These are phyloP conservation scores for Aspergillus taichungensis DNA, from an alignment of 495 filamentous ascomycete genomes.

Conservation along the genomic window DNA sequence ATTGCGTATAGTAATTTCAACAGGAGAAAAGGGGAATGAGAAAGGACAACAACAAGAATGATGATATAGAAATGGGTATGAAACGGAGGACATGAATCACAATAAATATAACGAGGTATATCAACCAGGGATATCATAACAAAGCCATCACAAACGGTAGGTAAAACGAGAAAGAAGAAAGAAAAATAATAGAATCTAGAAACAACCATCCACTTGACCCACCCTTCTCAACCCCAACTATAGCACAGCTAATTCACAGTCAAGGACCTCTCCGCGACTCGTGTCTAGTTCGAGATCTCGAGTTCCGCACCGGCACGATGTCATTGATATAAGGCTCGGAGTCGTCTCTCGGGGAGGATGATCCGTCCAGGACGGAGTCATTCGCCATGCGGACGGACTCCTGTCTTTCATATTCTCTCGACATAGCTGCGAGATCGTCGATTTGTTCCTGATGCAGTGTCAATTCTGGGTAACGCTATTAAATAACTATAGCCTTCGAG, in stretches of 20 bases:
- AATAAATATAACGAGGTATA: too few relatives aligned
- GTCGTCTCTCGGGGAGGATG: constrained; percentile 6
- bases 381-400: constrained; percentile 41
- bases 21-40: too few relatives aligned
- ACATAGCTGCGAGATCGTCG: constrained; percentile 43
- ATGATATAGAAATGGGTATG: too few relatives aligned
- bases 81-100: too few relatives aligned
- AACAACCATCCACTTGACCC: too few relatives aligned
- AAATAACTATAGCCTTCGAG: neutral
- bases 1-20: too few relatives aligned
- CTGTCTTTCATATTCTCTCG: constrained; percentile 43
- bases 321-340: constrained; percentile 44
- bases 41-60: too few relatives aligned
- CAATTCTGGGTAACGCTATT: constrained; percentile 1
- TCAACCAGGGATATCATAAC: too few relatives aligned
- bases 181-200: too few relatives aligned
- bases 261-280: constrained; percentile 24
- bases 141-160: neutral
- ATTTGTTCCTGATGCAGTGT: constrained; percentile 37
- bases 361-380: constrained; percentile 13
- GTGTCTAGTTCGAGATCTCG: constrained; percentile 20
- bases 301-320: constrained; percentile 32
- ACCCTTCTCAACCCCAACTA: too few relatives aligned
- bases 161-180: neutral
- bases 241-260: neutral